Evolutionary conservation across 1,284 basidiomycete genomes (phyloP), one percentile per base, ranked within the genome.

Genomic region (Leccinum brunneo-olivaceum): DNA sequence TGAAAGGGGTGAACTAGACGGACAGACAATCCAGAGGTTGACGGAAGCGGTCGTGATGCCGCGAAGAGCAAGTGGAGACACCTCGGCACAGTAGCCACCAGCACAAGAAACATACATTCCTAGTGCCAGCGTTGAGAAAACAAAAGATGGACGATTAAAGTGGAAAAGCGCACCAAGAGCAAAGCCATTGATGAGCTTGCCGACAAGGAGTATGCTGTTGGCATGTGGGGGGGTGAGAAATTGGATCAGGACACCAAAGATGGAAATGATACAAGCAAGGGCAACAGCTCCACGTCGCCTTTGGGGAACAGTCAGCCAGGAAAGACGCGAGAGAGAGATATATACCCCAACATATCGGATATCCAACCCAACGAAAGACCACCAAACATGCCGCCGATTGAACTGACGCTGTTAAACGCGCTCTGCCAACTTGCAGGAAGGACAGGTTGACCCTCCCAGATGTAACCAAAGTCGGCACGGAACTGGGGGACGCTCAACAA

Each of bases 371-470:
- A 36, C 7, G 47, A 52, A 18, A 58, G 51, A 15, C 57, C 49
- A 1, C 58, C 61, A 43, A 52, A 52, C 55, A 60, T 60, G 9
- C 53, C 55, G 6, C 57, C 55, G 19, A 60, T 54, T 0, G 50
- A 50, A 25, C 55, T 58, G 33, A 52, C 46, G 9, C 55, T 52
- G 21, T 58, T 60, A 39, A 60, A 60, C 1, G 59, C 57, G 8
- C 57, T 60, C 32, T 63, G 61, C 61, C 57, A 60, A 23, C 48
- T 55, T 0, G 57, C 58, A n/a, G 55, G 39, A n/a, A 60, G 49
- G 18, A 60, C 28, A 2, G 47, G 38, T 10, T 47, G 27, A 1
- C 44, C 43, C 2, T 36, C 20, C 9, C 11, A 32, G 2, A 47
- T 0, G 37, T 52, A 52, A 8, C 61, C 58, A 48, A 60, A 60